Base-by-base conservation (phyloP, 495 filamentous ascomycete genomes). In the Schizothecium vesticola region DNA sequence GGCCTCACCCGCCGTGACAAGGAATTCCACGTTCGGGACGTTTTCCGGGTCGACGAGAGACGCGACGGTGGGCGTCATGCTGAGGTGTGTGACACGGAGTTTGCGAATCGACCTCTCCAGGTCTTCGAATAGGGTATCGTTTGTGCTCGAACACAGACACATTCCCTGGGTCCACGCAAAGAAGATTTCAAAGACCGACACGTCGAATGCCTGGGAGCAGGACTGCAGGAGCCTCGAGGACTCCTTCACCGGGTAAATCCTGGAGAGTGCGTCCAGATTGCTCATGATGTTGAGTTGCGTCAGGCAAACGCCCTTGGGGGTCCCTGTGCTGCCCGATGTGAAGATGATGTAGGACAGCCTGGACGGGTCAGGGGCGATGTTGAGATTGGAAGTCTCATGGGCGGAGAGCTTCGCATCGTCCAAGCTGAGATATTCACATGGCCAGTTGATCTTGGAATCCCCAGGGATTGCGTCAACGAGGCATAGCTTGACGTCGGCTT, bases 151-250 rank as follows among this genome's bases (percentile, higher is more conserved):
- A 73, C 89, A 93, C 24, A 94, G 80, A 67, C 86, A 88, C 78
- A 92, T 88, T n/a, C 90, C 90, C 36, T 81, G 81, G 24, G 83
- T 83, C 91, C 90, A 93, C 11, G 91, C 77, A 67, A 91, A 92
- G 72, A 94, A 92, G 19, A 92, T 89, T 69, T 93, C 92, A 70
- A 92, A 92, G 1, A 94, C 89, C 1, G 90, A 92, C 21, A 92
- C 88, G 73, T 92, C 89, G 72, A 92, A 94, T 19, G 86, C 87
- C 73, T 90, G 87, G 0, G 89, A 90, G 70, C 87, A 92, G 10
- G 89, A 86, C 72, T 93, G 91, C 3, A 96, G 76, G 24, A 93
- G 76, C 29, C 85, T 83, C 1, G 87, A 81, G 5, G 74, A 73
- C 3, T 72, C 65, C 0, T 71, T 65, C 0, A 78, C 75, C 1